These are phyloP conservation scores for Calonectria fujianensis DNA, from an alignment of 2,329 filamentous ascomycete species.

Conservation along the genomic window DNA sequence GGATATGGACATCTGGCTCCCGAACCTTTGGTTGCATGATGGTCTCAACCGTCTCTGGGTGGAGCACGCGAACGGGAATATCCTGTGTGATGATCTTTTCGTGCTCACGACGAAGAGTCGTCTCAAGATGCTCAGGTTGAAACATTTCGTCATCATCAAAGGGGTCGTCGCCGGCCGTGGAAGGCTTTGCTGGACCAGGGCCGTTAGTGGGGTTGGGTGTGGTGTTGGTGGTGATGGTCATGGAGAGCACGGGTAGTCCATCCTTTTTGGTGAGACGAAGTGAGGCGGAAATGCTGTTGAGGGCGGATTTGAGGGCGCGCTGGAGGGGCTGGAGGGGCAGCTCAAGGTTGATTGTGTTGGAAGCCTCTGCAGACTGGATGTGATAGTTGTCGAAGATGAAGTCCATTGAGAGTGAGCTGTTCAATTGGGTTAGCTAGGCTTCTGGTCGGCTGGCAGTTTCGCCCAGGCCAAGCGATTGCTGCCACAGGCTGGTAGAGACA, in stretches of 20 bases:
- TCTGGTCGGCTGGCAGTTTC: neutral
- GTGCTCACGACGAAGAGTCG: constrained; percentile 79
- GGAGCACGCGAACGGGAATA: constrained; percentile 93
- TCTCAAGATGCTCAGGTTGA: constrained; percentile 72
- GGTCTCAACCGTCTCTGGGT: constrained; percentile 89
- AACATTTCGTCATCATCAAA: constrained; percentile 68
- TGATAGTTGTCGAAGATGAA: constrained; percentile 91
- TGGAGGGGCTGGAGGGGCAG: constrained; percentile 91
- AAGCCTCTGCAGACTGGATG: constrained; percentile 86
- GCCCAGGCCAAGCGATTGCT: neutral
- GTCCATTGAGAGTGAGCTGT: constrained; percentile 79
- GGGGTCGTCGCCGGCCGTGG: constrained; percentile 59
- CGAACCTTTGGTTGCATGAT: constrained; percentile 93
- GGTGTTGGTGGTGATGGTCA: constrained; percentile 90
- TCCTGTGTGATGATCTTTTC: constrained; percentile 97
- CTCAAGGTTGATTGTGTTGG: constrained; percentile 97
- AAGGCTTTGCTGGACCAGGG: constrained; percentile 56
- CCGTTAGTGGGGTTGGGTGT: constrained; percentile 65
- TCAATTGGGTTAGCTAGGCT: constrained; percentile 27
- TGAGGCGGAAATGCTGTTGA: constrained; percentile 86
- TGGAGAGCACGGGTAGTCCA: constrained; percentile 87
- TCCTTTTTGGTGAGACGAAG: constrained; percentile 96
- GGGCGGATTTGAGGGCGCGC: constrained; percentile 92
- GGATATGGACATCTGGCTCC: constrained; percentile 95
- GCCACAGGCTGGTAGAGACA: neutral